Evolutionary conservation across 1,284 basidiomycete genomes (phyloP).

Genomic region (Athelia sp.): DNA sequence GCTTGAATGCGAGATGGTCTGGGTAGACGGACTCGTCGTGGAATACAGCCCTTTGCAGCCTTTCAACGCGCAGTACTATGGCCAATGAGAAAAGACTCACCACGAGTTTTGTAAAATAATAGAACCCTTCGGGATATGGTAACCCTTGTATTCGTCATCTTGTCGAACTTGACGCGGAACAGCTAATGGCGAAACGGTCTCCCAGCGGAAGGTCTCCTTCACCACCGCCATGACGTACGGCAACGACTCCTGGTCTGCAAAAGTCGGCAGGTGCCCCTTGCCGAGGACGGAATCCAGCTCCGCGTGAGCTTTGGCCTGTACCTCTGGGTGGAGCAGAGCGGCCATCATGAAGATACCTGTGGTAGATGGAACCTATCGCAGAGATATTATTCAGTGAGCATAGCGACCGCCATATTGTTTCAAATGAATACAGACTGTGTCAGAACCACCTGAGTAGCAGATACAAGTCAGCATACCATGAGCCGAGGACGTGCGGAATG

Average conservation of each 20-base stretch:
- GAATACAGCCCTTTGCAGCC: slow-evolving; percentile 16
- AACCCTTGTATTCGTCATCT: slow-evolving; percentile 22
- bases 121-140: slow-evolving; percentile 16
- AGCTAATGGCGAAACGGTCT: slow-evolving; percentile 20
- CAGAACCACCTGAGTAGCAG: no score
- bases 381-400: background rate
- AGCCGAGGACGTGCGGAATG: no score
- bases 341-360: slow-evolving; percentile 27
- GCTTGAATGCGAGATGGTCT: slow-evolving; percentile 18
- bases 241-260: slow-evolving; percentile 22
- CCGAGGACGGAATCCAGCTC: slow-evolving; percentile 32
- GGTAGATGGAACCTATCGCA: slow-evolving; percentile 16
- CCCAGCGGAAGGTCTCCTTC: slow-evolving; percentile 30
- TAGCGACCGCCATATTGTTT: no score
- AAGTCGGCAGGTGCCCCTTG: slow-evolving; percentile 23
- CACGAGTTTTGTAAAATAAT: slow-evolving; percentile 31
- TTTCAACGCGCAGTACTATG: no score
- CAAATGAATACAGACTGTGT: no score
- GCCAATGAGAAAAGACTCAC: no score
- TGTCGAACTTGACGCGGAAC: slow-evolving; percentile 13
- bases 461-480: no score
- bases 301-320: slow-evolving; percentile 27
- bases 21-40: slow-evolving; percentile 16
- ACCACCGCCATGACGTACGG: slow-evolving; percentile 32
- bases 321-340: slow-evolving; percentile 28